Evolutionary conservation across 2,329 filamentous ascomycete genomes (phyloP).

Genomic region (Microcera coccophila): DNA sequence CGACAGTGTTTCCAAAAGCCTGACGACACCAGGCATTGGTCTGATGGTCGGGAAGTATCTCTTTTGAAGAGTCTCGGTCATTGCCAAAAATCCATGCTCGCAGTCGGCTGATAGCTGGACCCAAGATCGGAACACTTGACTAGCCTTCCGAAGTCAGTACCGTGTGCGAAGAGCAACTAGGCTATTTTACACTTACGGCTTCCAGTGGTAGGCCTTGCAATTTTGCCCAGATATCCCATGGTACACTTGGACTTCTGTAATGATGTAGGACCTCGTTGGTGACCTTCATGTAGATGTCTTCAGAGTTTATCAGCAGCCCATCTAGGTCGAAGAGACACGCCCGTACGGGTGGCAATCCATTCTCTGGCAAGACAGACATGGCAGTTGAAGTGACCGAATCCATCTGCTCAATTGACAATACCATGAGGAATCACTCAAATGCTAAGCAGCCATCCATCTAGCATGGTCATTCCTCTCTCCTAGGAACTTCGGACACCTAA

Average conservation of each 20-base stretch:
- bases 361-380: no score
- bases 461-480: no score
- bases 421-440: no score
- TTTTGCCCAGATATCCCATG: slow-evolving; percentile 91
- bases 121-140: slow-evolving; percentile 74
- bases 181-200: no score
- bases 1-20: slow-evolving; percentile 51
- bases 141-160: no score
- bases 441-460: no score
- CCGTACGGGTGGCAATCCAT: slow-evolving; percentile 74
- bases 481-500: no score
- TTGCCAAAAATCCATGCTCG: slow-evolving; percentile 61
- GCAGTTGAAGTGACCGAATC: no score
- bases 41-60: slow-evolving; percentile 69
- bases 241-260: slow-evolving; percentile 70
- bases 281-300: slow-evolving; percentile 81
- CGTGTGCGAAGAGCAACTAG: no score
- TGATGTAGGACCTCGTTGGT: slow-evolving; percentile 77
- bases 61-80: slow-evolving; percentile 58
- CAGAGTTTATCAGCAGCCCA: slow-evolving; percentile 87
- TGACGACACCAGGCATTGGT: slow-evolving; percentile 72
- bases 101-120: slow-evolving; percentile 74
- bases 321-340: slow-evolving; percentile 99
- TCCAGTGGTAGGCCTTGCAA: slow-evolving; percentile 60
- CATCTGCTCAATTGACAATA: no score